A percentile compares a stretch with the other conserved stretches of the same genome.
phyloP scores from a whole-genome alignment of 208 protist species.

The Novymonas esmeraldas region DNA sequence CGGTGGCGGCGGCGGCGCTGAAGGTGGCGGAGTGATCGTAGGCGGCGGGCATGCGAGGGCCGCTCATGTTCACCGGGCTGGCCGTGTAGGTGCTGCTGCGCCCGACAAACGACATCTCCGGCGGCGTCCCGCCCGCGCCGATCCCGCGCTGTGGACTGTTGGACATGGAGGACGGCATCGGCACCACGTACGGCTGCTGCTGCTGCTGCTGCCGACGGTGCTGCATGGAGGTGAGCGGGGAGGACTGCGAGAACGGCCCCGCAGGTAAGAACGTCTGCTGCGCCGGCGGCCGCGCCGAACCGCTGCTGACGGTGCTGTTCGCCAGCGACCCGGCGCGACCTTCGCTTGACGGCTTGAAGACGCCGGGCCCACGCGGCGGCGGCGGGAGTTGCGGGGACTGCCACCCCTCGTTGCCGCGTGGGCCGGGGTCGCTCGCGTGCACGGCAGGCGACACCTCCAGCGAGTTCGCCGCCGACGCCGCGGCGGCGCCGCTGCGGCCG shows the following conservation, averaged over 20 bases:
- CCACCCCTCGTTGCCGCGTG: not conserved
- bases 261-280: slow-evolving; percentile 23
- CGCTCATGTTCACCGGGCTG: slow-evolving; percentile 7
- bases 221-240: not conserved
- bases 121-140: not conserved
- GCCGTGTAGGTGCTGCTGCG: not conserved
- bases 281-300: slow-evolving; percentile 13
- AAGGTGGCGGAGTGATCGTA: slow-evolving; percentile 3
- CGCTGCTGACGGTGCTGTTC: slow-evolving; percentile 15
- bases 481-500: not conserved
- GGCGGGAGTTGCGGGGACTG: slow-evolving; percentile 1
- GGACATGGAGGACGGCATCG: slow-evolving; percentile 12
- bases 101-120: not conserved
- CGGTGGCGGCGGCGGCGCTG: not conserved
- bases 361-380: not conserved
- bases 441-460: not conserved
- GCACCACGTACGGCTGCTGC: slow-evolving; percentile 24
- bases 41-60: slow-evolving; percentile 19
- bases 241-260: slow-evolving; percentile 7
- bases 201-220: slow-evolving; percentile 4
- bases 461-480: slow-evolving; percentile 1
- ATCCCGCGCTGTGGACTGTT: slow-evolving; percentile 4
- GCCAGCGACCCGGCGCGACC: slow-evolving; percentile 2
- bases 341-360: slow-evolving; percentile 24
- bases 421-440: not conserved